Percentiles rank a stretch among this genome's conserved stretches.
phyloP scores from a whole-genome alignment of 2,329 filamentous ascomycete species.

The Lasiodiplodia sp. region DNA sequence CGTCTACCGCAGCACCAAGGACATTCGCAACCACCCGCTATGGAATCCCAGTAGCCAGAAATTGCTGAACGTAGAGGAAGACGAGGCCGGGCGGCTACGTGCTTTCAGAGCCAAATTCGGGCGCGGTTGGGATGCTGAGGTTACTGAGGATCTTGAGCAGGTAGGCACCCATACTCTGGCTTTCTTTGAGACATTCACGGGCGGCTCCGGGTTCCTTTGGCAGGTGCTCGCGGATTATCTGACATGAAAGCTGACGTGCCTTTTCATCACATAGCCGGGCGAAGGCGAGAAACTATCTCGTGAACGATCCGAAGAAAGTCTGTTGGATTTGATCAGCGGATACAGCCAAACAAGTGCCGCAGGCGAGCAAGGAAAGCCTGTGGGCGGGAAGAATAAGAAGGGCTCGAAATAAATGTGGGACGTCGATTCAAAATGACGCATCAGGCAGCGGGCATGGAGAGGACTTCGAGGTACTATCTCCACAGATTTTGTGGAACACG shows the following conservation, averaged over 20 bases:
- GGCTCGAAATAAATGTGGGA: constrained; percentile 20
- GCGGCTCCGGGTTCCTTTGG: too few species aligned
- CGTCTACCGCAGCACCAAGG: constrained; percentile 72
- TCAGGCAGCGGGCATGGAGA: neutral
- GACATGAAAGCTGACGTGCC: neutral
- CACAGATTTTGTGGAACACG: neutral
- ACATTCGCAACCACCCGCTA: constrained; percentile 85
- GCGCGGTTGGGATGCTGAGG: constrained; percentile 75
- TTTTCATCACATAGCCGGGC: constrained; percentile 1
- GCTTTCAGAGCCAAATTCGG: constrained; percentile 89
- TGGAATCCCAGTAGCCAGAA: constrained; percentile 90
- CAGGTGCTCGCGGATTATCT: neutral
- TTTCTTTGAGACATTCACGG: too few species aligned
- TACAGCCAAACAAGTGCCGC: constrained; percentile 35
- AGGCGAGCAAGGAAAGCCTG: constrained; percentile 19
- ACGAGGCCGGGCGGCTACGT: constrained; percentile 89
- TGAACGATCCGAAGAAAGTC: constrained; percentile 7
- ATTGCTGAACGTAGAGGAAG: constrained; percentile 87
- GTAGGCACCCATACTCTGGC: constrained; percentile 18
- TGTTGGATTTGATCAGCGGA: constrained; percentile 40
- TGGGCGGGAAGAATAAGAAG: constrained; percentile 32
- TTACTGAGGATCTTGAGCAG: constrained; percentile 35
- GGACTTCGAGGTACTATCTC: neutral
- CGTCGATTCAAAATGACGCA: neutral
- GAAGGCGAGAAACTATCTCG: constrained; percentile 8